A percentile compares a stretch with the other conserved stretches of the same genome.
phyloP scores from a whole-genome alignment of 805 yeast genomes.

The Kockiozyma suomiensis region DNA sequence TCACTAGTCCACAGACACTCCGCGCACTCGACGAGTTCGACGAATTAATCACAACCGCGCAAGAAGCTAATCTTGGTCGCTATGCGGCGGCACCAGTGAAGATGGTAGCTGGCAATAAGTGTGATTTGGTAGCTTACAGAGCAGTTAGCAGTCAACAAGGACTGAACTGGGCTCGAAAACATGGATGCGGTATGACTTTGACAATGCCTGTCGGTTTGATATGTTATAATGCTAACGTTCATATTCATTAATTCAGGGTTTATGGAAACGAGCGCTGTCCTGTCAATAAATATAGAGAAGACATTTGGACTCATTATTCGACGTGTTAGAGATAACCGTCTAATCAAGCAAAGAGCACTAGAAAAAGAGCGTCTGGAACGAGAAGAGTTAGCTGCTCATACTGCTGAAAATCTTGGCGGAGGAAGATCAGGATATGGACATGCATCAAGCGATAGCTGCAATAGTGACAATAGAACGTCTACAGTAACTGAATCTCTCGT shows the following conservation, averaged over 20 bases:
- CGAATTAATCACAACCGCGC: conserved; percentile 57
- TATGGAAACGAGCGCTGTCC: conserved; percentile 87
- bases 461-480: not conserved
- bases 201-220: not conserved
- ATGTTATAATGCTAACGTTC: not conserved
- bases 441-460: not conserved
- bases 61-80: conserved; percentile 60
- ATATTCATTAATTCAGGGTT: conserved; percentile 59
- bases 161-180: conserved; percentile 57
- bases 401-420: conserved; percentile 18
- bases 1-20: conserved; percentile 39
- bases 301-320: conserved; percentile 70
- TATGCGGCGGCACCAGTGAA: conserved; percentile 58
- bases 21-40: conserved; percentile 42
- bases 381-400: conserved; percentile 12
- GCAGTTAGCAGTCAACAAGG: conserved; percentile 60
- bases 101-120: conserved; percentile 68
- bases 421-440: not conserved
- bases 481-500: too few species aligned
- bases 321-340: conserved; percentile 17
- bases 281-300: conserved; percentile 79
- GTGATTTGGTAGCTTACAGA: conserved; percentile 61
- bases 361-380: conserved; percentile 18
- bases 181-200: conserved; percentile 42
- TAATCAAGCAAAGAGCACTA: conserved; percentile 5